phyloP scores from a whole-genome alignment of 1,284 basidiomycete genomes.

The Bondarzewia mesenterica region DNA sequence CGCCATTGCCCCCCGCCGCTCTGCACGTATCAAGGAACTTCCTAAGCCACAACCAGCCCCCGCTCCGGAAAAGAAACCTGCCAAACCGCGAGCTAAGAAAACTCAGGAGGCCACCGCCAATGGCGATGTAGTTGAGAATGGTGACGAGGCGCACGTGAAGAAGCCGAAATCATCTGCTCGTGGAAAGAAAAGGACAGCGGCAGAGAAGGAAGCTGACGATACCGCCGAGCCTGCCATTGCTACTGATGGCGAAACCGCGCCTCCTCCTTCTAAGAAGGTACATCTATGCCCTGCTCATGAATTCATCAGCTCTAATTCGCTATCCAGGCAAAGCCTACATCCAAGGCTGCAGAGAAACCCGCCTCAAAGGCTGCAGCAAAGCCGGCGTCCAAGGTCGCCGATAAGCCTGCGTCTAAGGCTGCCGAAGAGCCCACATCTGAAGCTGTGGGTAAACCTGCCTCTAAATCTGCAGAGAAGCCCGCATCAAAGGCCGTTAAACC shows the following conservation, averaged over 20 bases:
- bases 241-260: constrained; percentile 19
- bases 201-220: constrained; percentile 24
- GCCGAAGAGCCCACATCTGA: constrained; percentile 15
- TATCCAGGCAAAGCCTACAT: constrained; percentile 21
- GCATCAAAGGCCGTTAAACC: constrained; percentile 8
- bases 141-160: constrained; percentile 35
- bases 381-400: constrained; percentile 19
- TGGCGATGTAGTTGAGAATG: constrained; percentile 21
- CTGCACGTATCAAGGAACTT: constrained; percentile 62
- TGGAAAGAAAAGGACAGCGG: constrained; percentile 45
- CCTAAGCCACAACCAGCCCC: constrained; percentile 37
- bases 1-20: constrained; percentile 55
- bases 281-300: constrained; percentile 1
- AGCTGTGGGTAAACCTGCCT: constrained; percentile 20
- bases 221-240: constrained; percentile 12
- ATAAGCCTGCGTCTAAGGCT: constrained; percentile 21
- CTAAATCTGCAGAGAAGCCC: constrained; percentile 8
- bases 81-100: constrained; percentile 59
- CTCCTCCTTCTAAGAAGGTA: constrained; percentile 28
- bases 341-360: constrained; percentile 19
- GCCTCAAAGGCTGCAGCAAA: too few species aligned
- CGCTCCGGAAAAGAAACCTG: constrained; percentile 43
- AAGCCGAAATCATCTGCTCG: constrained; percentile 49
- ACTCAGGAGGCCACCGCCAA: constrained; percentile 19
- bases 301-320: constrained; percentile 5